Conservation (phyloP, 2,329 filamentous ascomycete genomes). For the Colletotrichum spaethianum region DNA sequence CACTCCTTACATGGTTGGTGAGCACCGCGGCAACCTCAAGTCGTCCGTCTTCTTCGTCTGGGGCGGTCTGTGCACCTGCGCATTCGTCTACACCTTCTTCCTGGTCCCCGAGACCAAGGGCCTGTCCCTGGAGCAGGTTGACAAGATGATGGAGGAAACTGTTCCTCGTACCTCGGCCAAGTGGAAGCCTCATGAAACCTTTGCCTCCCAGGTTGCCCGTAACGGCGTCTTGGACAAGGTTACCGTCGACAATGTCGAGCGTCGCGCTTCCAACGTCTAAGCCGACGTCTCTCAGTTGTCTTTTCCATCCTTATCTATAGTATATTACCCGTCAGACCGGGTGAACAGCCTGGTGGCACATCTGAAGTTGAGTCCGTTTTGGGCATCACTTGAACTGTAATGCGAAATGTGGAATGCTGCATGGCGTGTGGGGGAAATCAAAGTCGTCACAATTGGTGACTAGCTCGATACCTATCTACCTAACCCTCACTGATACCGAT, state of each 20-base stretch:
- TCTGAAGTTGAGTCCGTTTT: conserved; percentile 8
- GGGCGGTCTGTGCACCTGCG: conserved; percentile 75
- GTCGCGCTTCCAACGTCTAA: conserved; percentile 51
- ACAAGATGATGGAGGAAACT: conserved; percentile 91
- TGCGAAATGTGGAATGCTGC: conserved; percentile 38
- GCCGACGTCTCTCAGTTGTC: conserved; percentile 46
- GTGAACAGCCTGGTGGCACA: conserved; percentile 15
- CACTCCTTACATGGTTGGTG: conserved; percentile 78
- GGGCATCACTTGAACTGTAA: conserved; percentile 28
- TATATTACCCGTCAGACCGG: conserved; percentile 16
- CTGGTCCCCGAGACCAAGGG: conserved; percentile 83
- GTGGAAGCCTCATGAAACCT: conserved; percentile 82
- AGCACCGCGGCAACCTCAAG: conserved; percentile 74
- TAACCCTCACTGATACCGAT: conserved; percentile 2
- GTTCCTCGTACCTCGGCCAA: conserved; percentile 82
- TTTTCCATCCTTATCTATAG: conserved; percentile 26
- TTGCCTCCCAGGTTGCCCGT: conserved; percentile 66
- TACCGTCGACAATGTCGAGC: conserved; percentile 48
- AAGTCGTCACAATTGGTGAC: conserved; percentile 25
- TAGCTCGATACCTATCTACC: conserved; percentile 5
- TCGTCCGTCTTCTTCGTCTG: conserved; percentile 83
- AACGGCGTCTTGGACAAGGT: conserved; percentile 50
- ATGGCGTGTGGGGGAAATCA: conserved; percentile 31
- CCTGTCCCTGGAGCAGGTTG: conserved; percentile 83
- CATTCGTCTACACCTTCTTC: conserved; percentile 79